phyloP scores from a whole-genome alignment of 495 filamentous ascomycete species.

The Tuber microsphaerosporum region DNA sequence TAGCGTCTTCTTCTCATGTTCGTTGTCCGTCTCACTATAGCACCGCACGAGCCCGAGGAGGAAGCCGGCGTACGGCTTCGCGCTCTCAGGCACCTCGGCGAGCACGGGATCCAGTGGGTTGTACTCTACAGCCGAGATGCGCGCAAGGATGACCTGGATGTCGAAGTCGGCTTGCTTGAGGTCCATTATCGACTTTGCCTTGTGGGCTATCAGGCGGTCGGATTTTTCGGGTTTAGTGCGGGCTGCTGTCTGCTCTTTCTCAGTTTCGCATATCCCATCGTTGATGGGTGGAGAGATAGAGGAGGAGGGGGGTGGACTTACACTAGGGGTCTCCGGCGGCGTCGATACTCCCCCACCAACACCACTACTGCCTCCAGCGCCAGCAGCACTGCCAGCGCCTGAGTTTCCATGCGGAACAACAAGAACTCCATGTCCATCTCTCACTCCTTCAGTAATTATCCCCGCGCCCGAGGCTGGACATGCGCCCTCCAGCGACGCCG shows the following conservation, averaged over 20 bases:
- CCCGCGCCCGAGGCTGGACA: neutral
- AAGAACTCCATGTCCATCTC: constrained; percentile 13
- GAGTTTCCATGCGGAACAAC: constrained; percentile 4
- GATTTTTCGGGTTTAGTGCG: constrained; percentile 30
- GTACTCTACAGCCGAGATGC: constrained; percentile 31
- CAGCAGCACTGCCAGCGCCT: constrained; percentile 5
- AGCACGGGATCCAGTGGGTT: constrained; percentile 28
- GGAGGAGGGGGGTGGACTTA: constrained; percentile 13
- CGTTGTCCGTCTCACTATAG: constrained; percentile 33
- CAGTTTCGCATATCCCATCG: constrained; percentile 6
- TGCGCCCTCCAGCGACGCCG: constrained; percentile 14
- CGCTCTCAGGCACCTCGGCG: constrained; percentile 26
- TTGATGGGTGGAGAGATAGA: neutral
- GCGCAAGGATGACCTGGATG: constrained; percentile 31
- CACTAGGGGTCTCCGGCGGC: constrained; percentile 33
- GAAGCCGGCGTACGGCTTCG: constrained; percentile 32
- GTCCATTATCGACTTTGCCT: constrained; percentile 34
- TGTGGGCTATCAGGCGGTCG: constrained; percentile 32
- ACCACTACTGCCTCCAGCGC: constrained; percentile 8
- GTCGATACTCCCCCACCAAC: constrained; percentile 27
- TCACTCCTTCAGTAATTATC: neutral
- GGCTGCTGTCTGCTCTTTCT: constrained; percentile 18
- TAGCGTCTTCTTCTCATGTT: constrained; percentile 33
- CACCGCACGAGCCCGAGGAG: constrained; percentile 26
- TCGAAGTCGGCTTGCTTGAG: constrained; percentile 34